Conservation (phyloP, 345 rosid species). For the Trapa bicornis region DNA sequence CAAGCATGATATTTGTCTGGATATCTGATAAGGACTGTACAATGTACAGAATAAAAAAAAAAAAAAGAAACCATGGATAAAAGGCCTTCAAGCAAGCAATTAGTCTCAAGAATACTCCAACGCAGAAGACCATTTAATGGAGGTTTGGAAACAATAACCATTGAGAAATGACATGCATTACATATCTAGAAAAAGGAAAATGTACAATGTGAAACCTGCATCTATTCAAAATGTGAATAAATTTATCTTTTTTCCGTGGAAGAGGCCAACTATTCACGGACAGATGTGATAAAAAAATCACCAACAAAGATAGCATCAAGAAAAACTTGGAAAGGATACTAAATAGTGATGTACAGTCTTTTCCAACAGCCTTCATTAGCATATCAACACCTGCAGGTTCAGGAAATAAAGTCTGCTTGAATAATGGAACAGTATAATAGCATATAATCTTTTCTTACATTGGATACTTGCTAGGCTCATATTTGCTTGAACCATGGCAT, state of each 20-base stretch:
- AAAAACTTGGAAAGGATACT: slow-evolving; percentile 46
- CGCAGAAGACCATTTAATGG: background rate
- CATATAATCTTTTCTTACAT: background rate
- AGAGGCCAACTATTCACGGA: background rate
- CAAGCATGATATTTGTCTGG: slow-evolving; percentile 87
- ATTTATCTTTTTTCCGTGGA: background rate
- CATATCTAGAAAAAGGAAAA: background rate
- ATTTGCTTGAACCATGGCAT: background rate
- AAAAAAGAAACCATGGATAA: background rate
- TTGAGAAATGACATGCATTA: background rate
- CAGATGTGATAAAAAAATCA: background rate
- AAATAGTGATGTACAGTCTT: slow-evolving; percentile 77
- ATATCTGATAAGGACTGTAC: slow-evolving; percentile 24
- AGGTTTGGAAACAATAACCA: background rate
- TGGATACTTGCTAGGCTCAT: background rate
- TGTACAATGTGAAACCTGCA: background rate
- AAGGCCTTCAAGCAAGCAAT: background rate
- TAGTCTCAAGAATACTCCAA: background rate
- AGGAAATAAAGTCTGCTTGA: too few species aligned
- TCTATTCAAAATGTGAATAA: background rate
- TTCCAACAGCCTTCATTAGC: slow-evolving; percentile 79
- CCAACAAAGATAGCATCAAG: background rate
- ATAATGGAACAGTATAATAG: background rate
- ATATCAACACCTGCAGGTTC: slow-evolving; percentile 58
- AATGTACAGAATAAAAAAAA: background rate